A percentile compares a stretch with the other conserved stretches of the same genome.
Conservation (phyloP, 257 asterid genomes). For the Asclepias syriaca region DNA sequence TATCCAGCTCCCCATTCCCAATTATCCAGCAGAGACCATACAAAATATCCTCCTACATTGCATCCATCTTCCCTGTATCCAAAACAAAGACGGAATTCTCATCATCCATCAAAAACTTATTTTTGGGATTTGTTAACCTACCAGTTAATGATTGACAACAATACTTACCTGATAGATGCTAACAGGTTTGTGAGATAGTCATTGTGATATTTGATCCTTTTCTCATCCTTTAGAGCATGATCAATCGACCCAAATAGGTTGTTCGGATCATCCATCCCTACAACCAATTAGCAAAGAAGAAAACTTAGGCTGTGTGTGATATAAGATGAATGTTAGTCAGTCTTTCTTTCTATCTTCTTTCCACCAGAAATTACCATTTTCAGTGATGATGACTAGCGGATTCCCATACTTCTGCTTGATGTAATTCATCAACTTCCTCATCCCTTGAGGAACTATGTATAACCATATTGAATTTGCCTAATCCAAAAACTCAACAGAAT, state of each 20-base stretch:
- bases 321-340: background rate
- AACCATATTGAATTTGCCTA: constrained; percentile 91
- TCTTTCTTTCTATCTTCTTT: background rate
- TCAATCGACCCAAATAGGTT: constrained; percentile 30
- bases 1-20: constrained; percentile 95
- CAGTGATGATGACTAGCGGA: constrained; percentile 68
- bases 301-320: background rate
- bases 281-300: background rate
- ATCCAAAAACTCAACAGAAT: background rate
- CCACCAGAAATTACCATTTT: constrained; percentile 50
- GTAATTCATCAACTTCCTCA: constrained; percentile 76
- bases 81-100: background rate
- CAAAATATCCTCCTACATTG: constrained; percentile 82
- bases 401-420: constrained; percentile 62
- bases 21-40: constrained; percentile 83
- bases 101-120: too few species aligned
- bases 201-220: constrained; percentile 69
- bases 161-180: constrained; percentile 67
- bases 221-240: constrained; percentile 55
- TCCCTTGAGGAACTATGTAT: constrained; percentile 75
- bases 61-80: constrained; percentile 77
- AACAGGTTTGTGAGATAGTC: constrained; percentile 57
- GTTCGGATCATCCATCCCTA: constrained; percentile 90
- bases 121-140: background rate
- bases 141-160: too few species aligned